These are phyloP conservation scores for Delitschia confertaspora DNA, from an alignment of 495 filamentous ascomycete species.

Conservation along the genomic window DNA sequence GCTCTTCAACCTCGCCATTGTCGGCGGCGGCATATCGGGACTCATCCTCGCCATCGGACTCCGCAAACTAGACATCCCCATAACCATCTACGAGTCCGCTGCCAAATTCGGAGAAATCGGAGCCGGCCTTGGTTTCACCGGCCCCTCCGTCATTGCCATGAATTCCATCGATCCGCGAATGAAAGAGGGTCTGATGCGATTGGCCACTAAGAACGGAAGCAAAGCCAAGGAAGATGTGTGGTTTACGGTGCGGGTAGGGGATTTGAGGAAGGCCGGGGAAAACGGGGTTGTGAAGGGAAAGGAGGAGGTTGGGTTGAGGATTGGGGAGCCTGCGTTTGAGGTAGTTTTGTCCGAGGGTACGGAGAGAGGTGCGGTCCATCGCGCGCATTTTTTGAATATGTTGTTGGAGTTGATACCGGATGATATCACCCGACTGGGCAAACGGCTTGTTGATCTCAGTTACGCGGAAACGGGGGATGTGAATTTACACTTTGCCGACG, in stretches of 20 bases:
- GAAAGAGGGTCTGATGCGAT: slow-evolving; percentile 36
- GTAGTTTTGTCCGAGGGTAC: slow-evolving; percentile 27
- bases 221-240: slow-evolving; percentile 16
- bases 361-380: slow-evolving; percentile 38
- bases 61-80: slow-evolving; percentile 15
- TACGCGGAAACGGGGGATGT: slow-evolving; percentile 32
- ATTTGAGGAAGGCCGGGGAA: slow-evolving; percentile 18
- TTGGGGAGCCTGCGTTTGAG: slow-evolving; percentile 31
- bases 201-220: slow-evolving; percentile 29
- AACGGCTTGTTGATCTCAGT: slow-evolving; percentile 32
- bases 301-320: slow-evolving; percentile 15
- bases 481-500: slow-evolving; percentile 47
- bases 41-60: slow-evolving; percentile 20
- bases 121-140: slow-evolving; percentile 52
- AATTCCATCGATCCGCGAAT: slow-evolving; percentile 42
- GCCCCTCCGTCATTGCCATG: slow-evolving; percentile 53
- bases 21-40: slow-evolving; percentile 22
- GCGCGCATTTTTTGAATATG: slow-evolving; percentile 53
- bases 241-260: slow-evolving; percentile 29
- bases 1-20: slow-evolving; percentile 18
- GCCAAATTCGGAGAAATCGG: slow-evolving; percentile 42
- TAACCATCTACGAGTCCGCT: slow-evolving; percentile 25
- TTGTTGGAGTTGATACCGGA: slow-evolving; percentile 47
- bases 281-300: slow-evolving; percentile 16
- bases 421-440: slow-evolving; percentile 36